phyloP scores from a whole-genome alignment of 1,284 basidiomycete species.

The Sporisorium iseilematis-ciliati region DNA sequence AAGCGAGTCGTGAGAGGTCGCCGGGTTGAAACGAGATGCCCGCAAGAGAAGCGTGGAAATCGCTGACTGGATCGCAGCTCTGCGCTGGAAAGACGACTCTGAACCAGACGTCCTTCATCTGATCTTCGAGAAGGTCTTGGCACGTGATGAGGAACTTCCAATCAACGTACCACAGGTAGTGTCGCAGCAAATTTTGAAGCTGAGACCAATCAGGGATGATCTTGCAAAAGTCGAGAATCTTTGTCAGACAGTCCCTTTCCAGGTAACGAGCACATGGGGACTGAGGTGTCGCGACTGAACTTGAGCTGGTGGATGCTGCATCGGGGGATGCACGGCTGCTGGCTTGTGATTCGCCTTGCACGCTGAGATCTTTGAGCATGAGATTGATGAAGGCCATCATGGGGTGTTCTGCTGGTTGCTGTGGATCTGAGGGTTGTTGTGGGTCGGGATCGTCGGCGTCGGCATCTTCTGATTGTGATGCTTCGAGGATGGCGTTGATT shows the following conservation, averaged over 20 bases:
- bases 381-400: conserved; percentile 53
- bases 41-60: background rate
- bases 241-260: conserved; percentile 22
- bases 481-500: conserved; percentile 42
- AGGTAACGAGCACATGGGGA: conserved; percentile 17
- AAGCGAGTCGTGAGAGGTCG: conserved; percentile 40
- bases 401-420: conserved; percentile 28
- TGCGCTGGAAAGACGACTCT: conserved; percentile 34
- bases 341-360: conserved; percentile 12
- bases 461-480: conserved; percentile 5
- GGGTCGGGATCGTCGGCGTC: conserved; percentile 28
- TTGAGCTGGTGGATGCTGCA: conserved; percentile 8
- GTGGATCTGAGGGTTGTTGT: conserved; percentile 13
- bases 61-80: background rate
- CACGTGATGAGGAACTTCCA: conserved; percentile 51
- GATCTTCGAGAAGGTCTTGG: conserved; percentile 33
- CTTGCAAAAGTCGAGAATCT: conserved; percentile 30
- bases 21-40: conserved; percentile 21
- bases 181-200: conserved; percentile 21
- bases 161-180: conserved; percentile 50
- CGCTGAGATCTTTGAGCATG: conserved; percentile 51
- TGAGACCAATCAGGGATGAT: conserved; percentile 38
- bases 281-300: conserved; percentile 6
- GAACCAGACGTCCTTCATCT: conserved; percentile 35
- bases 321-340: conserved; percentile 24